A percentile compares a stretch with the other conserved stretches of the same genome.
Evolutionary conservation across 148 eudicot species (phyloP).

Genomic region (Rhododendron williamsianum): DNA sequence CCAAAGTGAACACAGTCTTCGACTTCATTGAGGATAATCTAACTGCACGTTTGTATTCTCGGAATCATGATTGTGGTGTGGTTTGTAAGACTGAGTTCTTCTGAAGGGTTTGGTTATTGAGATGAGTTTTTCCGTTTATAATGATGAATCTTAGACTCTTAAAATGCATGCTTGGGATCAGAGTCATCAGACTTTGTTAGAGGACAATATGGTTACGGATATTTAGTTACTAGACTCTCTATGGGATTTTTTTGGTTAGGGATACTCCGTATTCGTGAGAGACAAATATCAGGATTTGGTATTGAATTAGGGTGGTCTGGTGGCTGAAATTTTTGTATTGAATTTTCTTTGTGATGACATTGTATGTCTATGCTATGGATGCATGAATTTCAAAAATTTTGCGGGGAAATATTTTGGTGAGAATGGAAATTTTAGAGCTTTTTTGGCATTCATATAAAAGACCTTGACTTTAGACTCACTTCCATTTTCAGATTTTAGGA

Average conservation of each 20-base stretch:
- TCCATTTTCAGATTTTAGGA: neutral
- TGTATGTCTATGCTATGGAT: neutral
- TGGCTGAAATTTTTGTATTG: neutral
- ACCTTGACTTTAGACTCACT: neutral
- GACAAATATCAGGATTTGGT: neutral
- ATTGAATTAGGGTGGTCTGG: neutral
- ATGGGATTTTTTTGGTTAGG: neutral
- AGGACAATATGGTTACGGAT: neutral
- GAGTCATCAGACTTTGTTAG: neutral
- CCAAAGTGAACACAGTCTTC: no score
- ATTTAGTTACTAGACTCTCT: neutral
- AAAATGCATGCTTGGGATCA: neutral
- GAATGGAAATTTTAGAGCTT: neutral
- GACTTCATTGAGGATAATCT: neutral
- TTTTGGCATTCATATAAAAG: neutral
- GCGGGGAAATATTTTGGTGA: neutral
- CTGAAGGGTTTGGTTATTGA: neutral
- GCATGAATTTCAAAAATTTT: neutral
- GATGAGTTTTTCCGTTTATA: neutral
- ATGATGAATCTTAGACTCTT: neutral
- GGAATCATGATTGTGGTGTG: neutral
- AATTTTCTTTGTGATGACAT: neutral
- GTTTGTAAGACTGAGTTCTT: neutral
- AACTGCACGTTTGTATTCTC: neutral
- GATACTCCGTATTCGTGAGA: neutral